Evolutionary conservation across 2,329 filamentous ascomycete species (phyloP).

Genomic region (Xylariaceae sp.): DNA sequence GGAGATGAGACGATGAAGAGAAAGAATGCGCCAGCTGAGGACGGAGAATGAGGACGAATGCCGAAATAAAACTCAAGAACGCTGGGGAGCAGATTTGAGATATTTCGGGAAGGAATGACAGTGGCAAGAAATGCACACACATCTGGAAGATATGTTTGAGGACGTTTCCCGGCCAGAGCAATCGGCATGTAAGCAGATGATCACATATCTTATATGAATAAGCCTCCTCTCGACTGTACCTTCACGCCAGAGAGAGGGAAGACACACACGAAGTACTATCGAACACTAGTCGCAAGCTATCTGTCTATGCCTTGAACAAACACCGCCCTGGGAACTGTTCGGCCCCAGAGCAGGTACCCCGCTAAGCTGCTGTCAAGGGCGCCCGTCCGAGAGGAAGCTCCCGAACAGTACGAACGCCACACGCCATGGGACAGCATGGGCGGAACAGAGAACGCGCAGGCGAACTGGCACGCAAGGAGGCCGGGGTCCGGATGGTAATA

Average conservation of each 20-base stretch:
- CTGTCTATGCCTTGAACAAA: slow-evolving; percentile 24
- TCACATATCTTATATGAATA: slow-evolving; percentile 31
- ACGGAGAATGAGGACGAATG: slow-evolving; percentile 31
- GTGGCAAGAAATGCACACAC: slow-evolving; percentile 25
- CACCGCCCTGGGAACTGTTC: slow-evolving; percentile 20
- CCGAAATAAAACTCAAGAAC: slow-evolving; percentile 29
- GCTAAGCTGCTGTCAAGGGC: slow-evolving; percentile 24
- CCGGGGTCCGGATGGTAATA: slow-evolving; percentile 23
- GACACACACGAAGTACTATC: slow-evolving; percentile 13
- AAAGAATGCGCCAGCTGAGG: slow-evolving; percentile 31
- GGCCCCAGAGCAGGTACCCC: slow-evolving; percentile 5
- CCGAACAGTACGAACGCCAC: slow-evolving; percentile 25
- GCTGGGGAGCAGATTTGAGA: slow-evolving; percentile 31
- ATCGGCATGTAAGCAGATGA: slow-evolving; percentile 30
- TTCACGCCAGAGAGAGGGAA: neutral
- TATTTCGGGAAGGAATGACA: slow-evolving; percentile 35
- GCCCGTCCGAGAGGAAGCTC: slow-evolving; percentile 24
- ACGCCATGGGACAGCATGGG: slow-evolving; percentile 6
- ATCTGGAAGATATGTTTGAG: slow-evolving; percentile 22
- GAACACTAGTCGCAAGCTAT: slow-evolving; percentile 19
- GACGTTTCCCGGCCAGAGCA: slow-evolving; percentile 20
- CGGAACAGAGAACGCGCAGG: neutral
- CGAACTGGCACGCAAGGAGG: slow-evolving; percentile 28
- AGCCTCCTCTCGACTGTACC: no score
- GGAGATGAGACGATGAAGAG: slow-evolving; percentile 23